phyloP scores from a whole-genome alignment of 164 flowering plant genomes.

The Houttuynia cordata region DNA sequence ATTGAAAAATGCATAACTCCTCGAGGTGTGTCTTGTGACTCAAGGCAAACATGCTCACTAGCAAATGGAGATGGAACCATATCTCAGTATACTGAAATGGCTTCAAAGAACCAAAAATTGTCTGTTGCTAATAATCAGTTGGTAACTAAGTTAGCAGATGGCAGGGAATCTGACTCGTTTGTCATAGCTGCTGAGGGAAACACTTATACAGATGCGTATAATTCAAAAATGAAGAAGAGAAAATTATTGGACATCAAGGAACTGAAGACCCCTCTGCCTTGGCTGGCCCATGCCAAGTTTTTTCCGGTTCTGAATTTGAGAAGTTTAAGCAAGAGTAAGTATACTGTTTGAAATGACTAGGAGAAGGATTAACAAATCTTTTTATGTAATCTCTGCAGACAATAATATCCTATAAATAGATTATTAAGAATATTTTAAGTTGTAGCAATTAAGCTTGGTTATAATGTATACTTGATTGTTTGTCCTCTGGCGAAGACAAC shows the following conservation, averaged over 20 bases:
- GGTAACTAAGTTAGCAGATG: slow-evolving; percentile 6
- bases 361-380: neutral
- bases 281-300: slow-evolving; percentile 27
- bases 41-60: slow-evolving; percentile 6
- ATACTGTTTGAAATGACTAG: neutral
- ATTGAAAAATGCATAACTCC: slow-evolving; percentile 12
- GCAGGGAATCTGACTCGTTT: slow-evolving; percentile 11
- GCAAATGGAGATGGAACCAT: slow-evolving; percentile 22
- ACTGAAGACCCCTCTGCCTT: neutral
- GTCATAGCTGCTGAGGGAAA: slow-evolving; percentile 14
- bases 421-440: neutral
- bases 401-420: neutral
- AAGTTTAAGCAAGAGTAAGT: slow-evolving; percentile 56
- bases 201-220: slow-evolving; percentile 10
- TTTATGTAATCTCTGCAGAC: neutral
- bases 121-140: slow-evolving; percentile 12
- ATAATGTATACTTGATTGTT: too few species aligned
- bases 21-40: slow-evolving; percentile 6
- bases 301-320: slow-evolving; percentile 31
- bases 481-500: too few species aligned
- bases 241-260: slow-evolving; percentile 20
- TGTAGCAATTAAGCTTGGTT: neutral
- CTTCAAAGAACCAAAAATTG: slow-evolving; percentile 11
- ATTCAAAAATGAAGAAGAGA: slow-evolving; percentile 23
- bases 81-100: slow-evolving; percentile 4